Percentiles rank a stretch among this genome's conserved stretches.
These are phyloP conservation scores for Actinomucor elegans DNA, from an alignment of 371 early-diverging fungal genomes.

Conservation along the genomic window DNA sequence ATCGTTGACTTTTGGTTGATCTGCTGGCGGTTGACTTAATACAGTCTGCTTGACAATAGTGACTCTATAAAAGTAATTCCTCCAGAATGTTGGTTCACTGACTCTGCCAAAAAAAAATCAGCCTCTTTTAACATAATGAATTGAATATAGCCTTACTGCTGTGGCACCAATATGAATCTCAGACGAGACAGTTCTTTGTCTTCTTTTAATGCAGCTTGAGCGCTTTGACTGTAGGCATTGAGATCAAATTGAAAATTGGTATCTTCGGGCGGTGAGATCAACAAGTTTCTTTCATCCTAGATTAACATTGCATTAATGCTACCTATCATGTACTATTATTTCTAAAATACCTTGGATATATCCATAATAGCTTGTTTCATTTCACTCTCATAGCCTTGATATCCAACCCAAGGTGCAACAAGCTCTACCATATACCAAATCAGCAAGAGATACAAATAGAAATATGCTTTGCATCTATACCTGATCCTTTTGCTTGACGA, in stretches of 20 bases:
- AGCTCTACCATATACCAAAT: conserved; percentile 31
- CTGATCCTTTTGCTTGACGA: conserved; percentile 16
- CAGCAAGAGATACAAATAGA: too few species aligned
- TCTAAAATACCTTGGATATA: conserved; percentile 50
- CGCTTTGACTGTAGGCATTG: conserved; percentile 54
- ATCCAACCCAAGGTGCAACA: conserved; percentile 60
- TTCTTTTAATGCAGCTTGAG: conserved; percentile 59
- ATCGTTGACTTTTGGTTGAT: conserved; percentile 3
- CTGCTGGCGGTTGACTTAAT: conserved; percentile 17
- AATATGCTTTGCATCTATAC: background rate
- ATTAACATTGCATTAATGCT: background rate
- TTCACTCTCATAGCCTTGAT: conserved; percentile 53
- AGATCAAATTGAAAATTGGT: conserved; percentile 67
- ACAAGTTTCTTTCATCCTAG: conserved; percentile 69
- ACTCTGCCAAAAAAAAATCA: conserved; percentile 38
- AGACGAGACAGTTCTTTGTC: conserved; percentile 58
- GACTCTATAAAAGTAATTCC: conserved; percentile 79
- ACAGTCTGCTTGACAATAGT: conserved; percentile 58
- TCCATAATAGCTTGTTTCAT: conserved; percentile 58
- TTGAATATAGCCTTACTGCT: conserved; percentile 40
- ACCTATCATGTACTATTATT: background rate
- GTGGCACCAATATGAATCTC: conserved; percentile 71
- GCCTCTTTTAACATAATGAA: background rate
- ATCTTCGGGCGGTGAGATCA: conserved; percentile 65
- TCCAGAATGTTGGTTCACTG: conserved; percentile 66